phyloP scores from a whole-genome alignment of 2,329 filamentous ascomycete genomes.

The Xylariaceae sp. region DNA sequence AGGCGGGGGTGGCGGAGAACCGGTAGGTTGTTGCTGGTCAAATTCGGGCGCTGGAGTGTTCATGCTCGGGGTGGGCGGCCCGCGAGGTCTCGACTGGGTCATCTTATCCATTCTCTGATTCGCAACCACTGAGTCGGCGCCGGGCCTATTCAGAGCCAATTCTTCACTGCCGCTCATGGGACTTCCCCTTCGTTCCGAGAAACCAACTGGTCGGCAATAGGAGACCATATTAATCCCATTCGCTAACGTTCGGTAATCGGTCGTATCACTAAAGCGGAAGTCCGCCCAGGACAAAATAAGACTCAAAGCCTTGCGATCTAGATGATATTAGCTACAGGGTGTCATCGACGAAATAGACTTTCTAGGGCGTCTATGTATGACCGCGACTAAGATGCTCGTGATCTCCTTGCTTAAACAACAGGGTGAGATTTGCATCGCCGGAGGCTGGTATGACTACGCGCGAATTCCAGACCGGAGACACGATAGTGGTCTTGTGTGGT shows the following conservation, averaged over 20 bases:
- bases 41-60: constrained; percentile 58
- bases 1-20: constrained; percentile 58
- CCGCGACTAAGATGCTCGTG: neutral
- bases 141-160: constrained; percentile 48
- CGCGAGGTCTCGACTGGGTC: constrained; percentile 45
- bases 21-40: constrained; percentile 51
- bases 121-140: constrained; percentile 32
- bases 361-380: neutral
- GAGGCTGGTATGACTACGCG: constrained; percentile 5
- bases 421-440: neutral
- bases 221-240: constrained; percentile 35
- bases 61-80: constrained; percentile 62
- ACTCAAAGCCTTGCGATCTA: constrained; percentile 1
- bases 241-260: constrained; percentile 5
- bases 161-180: constrained; percentile 48
- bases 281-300: neutral
- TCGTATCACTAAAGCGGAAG: constrained; percentile 2
- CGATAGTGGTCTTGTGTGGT: constrained; percentile 23
- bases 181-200: constrained; percentile 57
- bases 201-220: constrained; percentile 49
- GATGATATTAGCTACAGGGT: constrained; percentile 4
- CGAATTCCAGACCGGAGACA: constrained; percentile 14
- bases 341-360: neutral
- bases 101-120: constrained; percentile 51
- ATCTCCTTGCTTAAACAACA: constrained; percentile 1